Percentiles rank a stretch among this genome's conserved stretches.
These are phyloP conservation scores for Solanum infundibuliforme DNA, from an alignment of 257 asterid species.

Conservation along the genomic window DNA sequence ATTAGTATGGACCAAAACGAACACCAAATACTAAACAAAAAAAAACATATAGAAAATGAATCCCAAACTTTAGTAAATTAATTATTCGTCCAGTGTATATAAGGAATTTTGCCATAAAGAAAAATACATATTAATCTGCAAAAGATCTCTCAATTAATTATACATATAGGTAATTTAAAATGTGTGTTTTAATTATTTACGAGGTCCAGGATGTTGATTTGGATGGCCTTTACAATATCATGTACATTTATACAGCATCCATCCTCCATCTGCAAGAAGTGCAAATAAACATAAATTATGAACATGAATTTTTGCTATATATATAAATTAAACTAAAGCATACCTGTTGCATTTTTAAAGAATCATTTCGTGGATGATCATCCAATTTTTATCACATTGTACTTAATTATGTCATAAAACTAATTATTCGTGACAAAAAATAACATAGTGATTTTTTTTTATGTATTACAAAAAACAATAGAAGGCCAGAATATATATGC, in stretches of 20 bases:
- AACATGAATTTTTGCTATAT: background rate
- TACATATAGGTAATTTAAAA: background rate
- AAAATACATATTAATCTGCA: background rate
- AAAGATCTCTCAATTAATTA: background rate
- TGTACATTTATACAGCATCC: background rate
- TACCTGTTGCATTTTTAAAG: background rate
- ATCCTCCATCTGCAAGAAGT: background rate
- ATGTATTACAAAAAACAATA: background rate
- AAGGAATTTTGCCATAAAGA: background rate
- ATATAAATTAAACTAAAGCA: no score
- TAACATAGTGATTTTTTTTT: background rate
- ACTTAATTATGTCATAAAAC: background rate
- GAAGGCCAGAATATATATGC: no score
- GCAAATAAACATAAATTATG: background rate
- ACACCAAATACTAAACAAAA: background rate
- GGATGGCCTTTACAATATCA: background rate
- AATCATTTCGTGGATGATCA: background rate
- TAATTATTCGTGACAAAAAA: background rate
- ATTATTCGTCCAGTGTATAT: background rate
- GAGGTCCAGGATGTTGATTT: background rate
- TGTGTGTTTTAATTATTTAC: background rate
- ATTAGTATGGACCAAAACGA: background rate
- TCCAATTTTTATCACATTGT: background rate
- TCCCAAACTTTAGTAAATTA: background rate
- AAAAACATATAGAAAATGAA: background rate